Percentiles rank a stretch among this genome's conserved stretches.
Conservation (phyloP, 768 basidiomycete genomes). For the Naematelia aurantialba region DNA sequence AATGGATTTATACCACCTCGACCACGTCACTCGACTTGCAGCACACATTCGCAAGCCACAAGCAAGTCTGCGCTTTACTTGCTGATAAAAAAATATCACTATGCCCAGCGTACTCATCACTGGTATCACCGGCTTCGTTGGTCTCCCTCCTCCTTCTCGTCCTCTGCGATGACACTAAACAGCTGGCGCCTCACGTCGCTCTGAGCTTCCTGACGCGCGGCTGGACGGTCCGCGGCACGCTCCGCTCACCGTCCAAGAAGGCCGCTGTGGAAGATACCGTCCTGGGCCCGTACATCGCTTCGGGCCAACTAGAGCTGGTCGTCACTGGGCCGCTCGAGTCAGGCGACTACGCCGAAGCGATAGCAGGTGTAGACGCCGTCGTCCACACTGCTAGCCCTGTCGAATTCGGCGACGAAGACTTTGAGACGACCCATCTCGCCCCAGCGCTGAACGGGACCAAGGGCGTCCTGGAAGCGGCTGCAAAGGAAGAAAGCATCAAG, state of each 20-base stretch:
- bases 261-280: constrained; percentile 18
- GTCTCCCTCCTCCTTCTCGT: constrained; percentile 10
- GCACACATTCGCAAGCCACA: too few species aligned
- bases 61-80: too few species aligned
- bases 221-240: constrained; percentile 37
- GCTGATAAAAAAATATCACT: too few species aligned
- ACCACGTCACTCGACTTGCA: too few species aligned
- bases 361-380: constrained; percentile 30
- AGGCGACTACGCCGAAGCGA: constrained; percentile 30
- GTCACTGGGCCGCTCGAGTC: constrained; percentile 30
- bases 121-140: constrained; percentile 37
- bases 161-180: too few species aligned
- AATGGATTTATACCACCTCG: too few species aligned
- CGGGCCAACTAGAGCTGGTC: constrained; percentile 21
- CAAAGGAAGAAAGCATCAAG: constrained; percentile 15
- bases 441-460: constrained; percentile 27
- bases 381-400: constrained; percentile 34
- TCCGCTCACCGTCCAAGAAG: constrained; percentile 28
- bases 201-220: constrained; percentile 30
- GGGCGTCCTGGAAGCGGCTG: not conserved
- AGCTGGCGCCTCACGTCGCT: constrained; percentile 33
- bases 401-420: constrained; percentile 23
- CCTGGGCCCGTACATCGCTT: constrained; percentile 19
- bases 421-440: constrained; percentile 21
- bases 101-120: constrained; percentile 39